A percentile compares a stretch with the other conserved stretches of the same genome.
Evolutionary conservation across 176 grass and related monocot species (phyloP).

Genomic region (Rhynchospora tenuis): DNA sequence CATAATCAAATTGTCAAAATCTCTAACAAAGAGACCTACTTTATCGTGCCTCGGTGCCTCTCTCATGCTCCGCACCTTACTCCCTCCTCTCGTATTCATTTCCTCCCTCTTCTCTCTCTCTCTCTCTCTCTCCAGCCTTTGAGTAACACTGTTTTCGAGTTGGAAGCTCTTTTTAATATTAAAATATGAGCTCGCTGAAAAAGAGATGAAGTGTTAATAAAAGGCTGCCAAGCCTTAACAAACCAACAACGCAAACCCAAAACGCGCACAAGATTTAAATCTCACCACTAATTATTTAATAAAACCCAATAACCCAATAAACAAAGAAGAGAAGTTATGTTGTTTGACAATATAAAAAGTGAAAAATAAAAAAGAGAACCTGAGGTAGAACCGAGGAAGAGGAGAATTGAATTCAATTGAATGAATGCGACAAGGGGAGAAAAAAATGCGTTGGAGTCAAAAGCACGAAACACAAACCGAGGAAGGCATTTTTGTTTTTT

Average conservation of each 20-base stretch:
- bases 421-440: neutral
- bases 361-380: neutral
- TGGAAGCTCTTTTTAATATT: constrained; percentile 14
- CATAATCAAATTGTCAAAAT: constrained; percentile 25
- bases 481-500: constrained; percentile 6
- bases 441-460: neutral
- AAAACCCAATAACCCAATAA: neutral
- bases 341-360: neutral
- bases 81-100: constrained; percentile 37
- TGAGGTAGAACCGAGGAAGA: neutral
- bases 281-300: neutral
- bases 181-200: constrained; percentile 27
- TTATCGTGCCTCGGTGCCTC: constrained; percentile 41
- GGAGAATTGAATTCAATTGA: neutral
- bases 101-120: constrained; percentile 21
- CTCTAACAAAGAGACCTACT: constrained; percentile 44
- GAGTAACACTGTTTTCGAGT: constrained; percentile 10
- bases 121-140: neutral
- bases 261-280: constrained; percentile 13
- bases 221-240: constrained; percentile 29
- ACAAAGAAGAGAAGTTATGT: neutral
- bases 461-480: constrained; percentile 7
- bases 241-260: constrained; percentile 26
- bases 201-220: constrained; percentile 4
- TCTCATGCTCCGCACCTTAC: constrained; percentile 24